Conservation (phyloP, 495 filamentous ascomycete species). For the Filosporella fistucella region DNA sequence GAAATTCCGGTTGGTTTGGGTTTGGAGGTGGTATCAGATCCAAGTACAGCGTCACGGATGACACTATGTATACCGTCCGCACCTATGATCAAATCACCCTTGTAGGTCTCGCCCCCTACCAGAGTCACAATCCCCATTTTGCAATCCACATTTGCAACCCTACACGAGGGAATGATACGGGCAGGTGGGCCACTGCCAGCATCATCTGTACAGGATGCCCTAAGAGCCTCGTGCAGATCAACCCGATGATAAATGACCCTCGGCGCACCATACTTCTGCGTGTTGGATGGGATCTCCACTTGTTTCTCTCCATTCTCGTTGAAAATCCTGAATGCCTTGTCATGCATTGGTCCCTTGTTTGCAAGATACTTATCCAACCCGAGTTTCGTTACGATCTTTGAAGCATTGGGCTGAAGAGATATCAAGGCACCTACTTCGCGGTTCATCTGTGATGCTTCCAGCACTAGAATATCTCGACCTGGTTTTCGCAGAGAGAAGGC, state of each 20-base stretch:
- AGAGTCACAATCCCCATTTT: constrained; percentile 37
- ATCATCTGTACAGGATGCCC: constrained; percentile 33
- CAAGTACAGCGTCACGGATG: neutral
- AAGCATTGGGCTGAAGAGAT: constrained; percentile 12
- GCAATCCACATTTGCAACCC: constrained; percentile 39
- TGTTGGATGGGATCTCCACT: neutral
- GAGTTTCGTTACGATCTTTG: constrained; percentile 1
- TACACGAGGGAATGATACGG: constrained; percentile 35
- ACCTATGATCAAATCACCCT: constrained; percentile 36
- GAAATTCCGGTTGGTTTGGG: constrained; percentile 2
- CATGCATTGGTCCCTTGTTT: neutral
- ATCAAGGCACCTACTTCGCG: constrained; percentile 5
- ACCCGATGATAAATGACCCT: constrained; percentile 28
- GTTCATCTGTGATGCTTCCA: neutral
- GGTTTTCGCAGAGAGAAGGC: constrained; percentile 2
- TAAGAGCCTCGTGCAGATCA: constrained; percentile 38
- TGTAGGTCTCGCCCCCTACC: constrained; percentile 27
- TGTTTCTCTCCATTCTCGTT: neutral
- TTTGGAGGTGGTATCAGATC: neutral
- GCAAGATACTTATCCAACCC: neutral
- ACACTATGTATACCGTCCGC: constrained; percentile 30
- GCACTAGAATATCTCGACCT: neutral
- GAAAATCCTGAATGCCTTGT: constrained; percentile 6
- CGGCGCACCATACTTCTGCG: constrained; percentile 3
- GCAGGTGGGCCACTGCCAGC: constrained; percentile 35